A percentile compares a stretch with the other conserved stretches of the same genome.
These are phyloP conservation scores for Yamadazyma triangularis DNA, from an alignment of 1,139 yeast genomes.

Conservation along the genomic window DNA sequence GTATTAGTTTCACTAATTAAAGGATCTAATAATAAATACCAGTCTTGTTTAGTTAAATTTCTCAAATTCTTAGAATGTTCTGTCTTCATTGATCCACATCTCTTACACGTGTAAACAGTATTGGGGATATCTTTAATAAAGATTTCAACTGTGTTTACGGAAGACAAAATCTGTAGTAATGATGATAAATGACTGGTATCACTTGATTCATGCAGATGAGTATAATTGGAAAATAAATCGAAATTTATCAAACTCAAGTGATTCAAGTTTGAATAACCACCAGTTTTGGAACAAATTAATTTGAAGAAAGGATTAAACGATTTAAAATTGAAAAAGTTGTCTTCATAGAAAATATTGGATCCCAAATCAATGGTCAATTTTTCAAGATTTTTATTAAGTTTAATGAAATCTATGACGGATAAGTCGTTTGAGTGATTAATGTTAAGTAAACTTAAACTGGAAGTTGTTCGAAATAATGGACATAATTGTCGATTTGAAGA, in stretches of 20 bases:
- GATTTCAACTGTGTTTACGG: slow-evolving; percentile 22
- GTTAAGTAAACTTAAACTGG: slow-evolving; percentile 28
- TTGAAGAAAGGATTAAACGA: slow-evolving; percentile 39
- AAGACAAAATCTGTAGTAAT: slow-evolving; percentile 23
- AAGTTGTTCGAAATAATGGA: slow-evolving; percentile 31
- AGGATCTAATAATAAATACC: slow-evolving; percentile 28
- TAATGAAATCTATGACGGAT: slow-evolving; percentile 42
- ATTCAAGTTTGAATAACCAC: slow-evolving; percentile 26
- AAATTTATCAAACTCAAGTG: slow-evolving; percentile 28
- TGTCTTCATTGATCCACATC: slow-evolving; percentile 28
- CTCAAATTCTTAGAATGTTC: slow-evolving; percentile 7
- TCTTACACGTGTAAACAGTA: slow-evolving; percentile 24
- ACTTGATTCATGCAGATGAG: slow-evolving; percentile 11
- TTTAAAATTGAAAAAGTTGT: slow-evolving; percentile 26
- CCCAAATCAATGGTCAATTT: slow-evolving; percentile 42
- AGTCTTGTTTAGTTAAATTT: slow-evolving; percentile 19
- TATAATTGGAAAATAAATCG: slow-evolving; percentile 24
- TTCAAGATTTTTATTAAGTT: slow-evolving; percentile 21
- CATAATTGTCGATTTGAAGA: slow-evolving; percentile 13
- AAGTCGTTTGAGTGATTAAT: slow-evolving; percentile 43
- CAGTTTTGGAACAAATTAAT: slow-evolving; percentile 36
- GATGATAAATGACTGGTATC: slow-evolving; percentile 21
- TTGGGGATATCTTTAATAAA: slow-evolving; percentile 7
- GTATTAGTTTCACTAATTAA: slow-evolving; percentile 14
- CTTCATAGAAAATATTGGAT: slow-evolving; percentile 44